Conservation (phyloP, 352 stramenopile species). For the Phytophthora boehmeriae region DNA sequence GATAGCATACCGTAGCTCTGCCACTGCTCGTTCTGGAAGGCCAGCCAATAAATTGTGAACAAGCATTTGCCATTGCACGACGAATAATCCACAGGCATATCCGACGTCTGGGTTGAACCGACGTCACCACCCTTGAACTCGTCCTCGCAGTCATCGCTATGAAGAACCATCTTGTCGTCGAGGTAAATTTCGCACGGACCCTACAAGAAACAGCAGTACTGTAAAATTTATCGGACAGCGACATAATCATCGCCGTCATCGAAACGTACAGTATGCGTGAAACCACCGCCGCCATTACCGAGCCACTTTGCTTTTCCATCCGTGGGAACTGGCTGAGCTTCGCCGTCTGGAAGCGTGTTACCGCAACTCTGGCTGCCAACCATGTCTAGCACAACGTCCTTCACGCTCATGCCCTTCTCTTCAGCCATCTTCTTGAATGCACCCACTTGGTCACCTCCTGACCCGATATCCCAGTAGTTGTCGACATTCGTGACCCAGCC, state of each 20-base stretch:
- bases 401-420: constrained; percentile 24
- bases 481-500: constrained; percentile 6
- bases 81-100: constrained; percentile 41
- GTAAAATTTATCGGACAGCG: neutral
- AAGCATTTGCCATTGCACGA: constrained; percentile 43
- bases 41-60: constrained; percentile 56
- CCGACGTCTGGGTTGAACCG: constrained; percentile 12
- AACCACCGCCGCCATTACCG: constrained; percentile 29
- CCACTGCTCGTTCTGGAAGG: constrained; percentile 43
- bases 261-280: constrained; percentile 7
- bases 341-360: constrained; percentile 20
- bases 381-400: constrained; percentile 29
- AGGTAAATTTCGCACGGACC: constrained; percentile 47
- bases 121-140: constrained; percentile 21
- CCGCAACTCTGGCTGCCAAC: constrained; percentile 24
- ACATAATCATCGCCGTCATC: neutral
- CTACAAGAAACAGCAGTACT: constrained; percentile 4
- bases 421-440: constrained; percentile 13
- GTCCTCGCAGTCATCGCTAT: constrained; percentile 35
- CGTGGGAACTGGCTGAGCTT: constrained; percentile 27
- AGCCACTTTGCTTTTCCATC: constrained; percentile 31
- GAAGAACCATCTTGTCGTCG: constrained; percentile 31
- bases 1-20: constrained; percentile 46
- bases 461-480: constrained; percentile 18
- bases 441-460: constrained; percentile 10